These are phyloP conservation scores for Fraxinus xanthoxyloides DNA, from an alignment of 305 asterid genomes.

Conservation along the genomic window DNA sequence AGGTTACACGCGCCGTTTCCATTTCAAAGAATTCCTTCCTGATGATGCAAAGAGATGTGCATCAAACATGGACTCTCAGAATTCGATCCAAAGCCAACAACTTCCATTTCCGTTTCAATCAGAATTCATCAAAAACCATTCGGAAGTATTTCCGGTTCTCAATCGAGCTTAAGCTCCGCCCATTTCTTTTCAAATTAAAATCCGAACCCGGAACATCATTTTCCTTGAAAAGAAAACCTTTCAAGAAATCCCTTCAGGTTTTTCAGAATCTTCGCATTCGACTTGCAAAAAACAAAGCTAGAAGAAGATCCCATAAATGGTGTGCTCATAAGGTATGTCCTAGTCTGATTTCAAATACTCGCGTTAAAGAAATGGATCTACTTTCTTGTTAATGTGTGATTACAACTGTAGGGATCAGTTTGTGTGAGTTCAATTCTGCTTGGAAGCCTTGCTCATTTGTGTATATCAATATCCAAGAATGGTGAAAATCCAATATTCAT, in stretches of 20 bases:
- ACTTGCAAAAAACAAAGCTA: neutral
- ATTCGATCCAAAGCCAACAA: neutral
- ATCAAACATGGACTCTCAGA: neutral
- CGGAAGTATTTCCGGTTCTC: neutral
- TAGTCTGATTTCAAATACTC: neutral
- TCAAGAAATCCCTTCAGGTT: neutral
- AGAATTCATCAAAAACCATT: neutral
- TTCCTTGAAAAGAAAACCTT: neutral
- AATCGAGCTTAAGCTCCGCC: neutral
- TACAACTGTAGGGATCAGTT: neutral
- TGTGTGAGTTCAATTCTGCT: neutral
- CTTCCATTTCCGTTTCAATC: neutral
- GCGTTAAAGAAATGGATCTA: neutral
- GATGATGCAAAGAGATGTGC: neutral
- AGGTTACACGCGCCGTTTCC: neutral
- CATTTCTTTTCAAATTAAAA: neutral
- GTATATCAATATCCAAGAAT: neutral
- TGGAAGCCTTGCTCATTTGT: neutral
- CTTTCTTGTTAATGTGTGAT: neutral
- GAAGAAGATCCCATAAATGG: neutral
- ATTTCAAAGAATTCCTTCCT: neutral
- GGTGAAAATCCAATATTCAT: neutral
- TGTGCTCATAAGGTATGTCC: neutral
- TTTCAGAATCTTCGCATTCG: neutral
- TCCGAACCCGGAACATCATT: neutral